Conservation (phyloP, 176 grass and related monocot genomes). For the Aegilops bicornis region DNA sequence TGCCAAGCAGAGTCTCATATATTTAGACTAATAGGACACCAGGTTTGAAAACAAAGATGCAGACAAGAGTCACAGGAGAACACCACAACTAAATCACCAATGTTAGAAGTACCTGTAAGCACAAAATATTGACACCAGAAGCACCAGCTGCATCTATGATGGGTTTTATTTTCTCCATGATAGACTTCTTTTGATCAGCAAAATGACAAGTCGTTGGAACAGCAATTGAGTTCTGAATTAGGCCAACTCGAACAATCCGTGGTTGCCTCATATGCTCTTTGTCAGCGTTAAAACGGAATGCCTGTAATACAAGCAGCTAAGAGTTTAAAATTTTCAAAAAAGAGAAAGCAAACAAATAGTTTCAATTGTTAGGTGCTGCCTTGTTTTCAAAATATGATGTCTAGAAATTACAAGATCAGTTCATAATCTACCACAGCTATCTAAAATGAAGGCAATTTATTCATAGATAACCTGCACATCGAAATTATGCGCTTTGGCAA, state of each 20-base stretch:
- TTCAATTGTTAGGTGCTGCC: slow-evolving; percentile 3
- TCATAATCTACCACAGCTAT: background rate
- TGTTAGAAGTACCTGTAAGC: slow-evolving; percentile 66
- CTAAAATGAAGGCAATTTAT: background rate
- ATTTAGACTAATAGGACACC: background rate
- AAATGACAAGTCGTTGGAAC: slow-evolving; percentile 72
- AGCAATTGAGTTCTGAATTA: slow-evolving; percentile 92
- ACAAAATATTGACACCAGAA: slow-evolving; percentile 91
- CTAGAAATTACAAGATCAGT: background rate
- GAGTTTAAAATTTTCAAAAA: background rate
- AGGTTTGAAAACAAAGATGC: slow-evolving; percentile 12
- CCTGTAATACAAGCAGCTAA: slow-evolving; percentile 44
- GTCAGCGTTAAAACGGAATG: slow-evolving; percentile 77
- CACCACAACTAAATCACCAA: background rate
- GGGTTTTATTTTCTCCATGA: slow-evolving; percentile 84
- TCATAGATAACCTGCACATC: slow-evolving; percentile 71
- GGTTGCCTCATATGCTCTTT: slow-evolving; percentile 66
- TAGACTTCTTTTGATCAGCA: slow-evolving; percentile 82
- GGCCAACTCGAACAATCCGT: slow-evolving; percentile 72
- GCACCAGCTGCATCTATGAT: slow-evolving; percentile 86
- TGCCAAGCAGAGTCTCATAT: background rate
- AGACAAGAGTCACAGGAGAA: background rate
- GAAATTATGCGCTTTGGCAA: slow-evolving; percentile 57
- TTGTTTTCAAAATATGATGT: background rate
- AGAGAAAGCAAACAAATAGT: background rate